Evolutionary conservation across 2,329 filamentous ascomycete genomes (phyloP).

Genomic region (Fusarium algeriense): DNA sequence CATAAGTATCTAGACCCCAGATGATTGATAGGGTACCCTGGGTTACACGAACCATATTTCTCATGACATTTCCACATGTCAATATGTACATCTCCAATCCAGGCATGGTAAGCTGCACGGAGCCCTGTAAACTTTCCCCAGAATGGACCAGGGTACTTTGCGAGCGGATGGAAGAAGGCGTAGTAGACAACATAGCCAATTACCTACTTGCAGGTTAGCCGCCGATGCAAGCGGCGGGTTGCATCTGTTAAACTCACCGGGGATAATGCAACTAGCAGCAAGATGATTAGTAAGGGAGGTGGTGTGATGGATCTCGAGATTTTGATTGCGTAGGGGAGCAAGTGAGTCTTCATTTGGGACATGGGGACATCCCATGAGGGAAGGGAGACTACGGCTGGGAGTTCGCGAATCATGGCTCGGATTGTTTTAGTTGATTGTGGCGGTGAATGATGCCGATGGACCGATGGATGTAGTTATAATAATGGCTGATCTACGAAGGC

Average conservation of each 20-base stretch:
- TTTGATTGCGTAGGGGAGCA: constrained; percentile 1
- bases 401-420: not conserved
- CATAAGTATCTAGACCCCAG: not conserved
- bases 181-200: constrained; percentile 11
- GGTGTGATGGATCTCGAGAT: not conserved
- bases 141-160: constrained; percentile 50
- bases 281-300: not conserved
- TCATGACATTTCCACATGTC: constrained; percentile 52
- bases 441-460: not conserved
- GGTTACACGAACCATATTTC: constrained; percentile 48
- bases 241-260: not conserved
- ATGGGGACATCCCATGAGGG: not conserved
- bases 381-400: not conserved
- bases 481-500: not conserved
- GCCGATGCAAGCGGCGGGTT: not conserved
- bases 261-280: not conserved
- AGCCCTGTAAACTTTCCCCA: constrained; percentile 50
- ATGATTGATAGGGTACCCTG: not conserved
- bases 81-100: constrained; percentile 52
- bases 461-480: not conserved
- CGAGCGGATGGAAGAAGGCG: constrained; percentile 40
- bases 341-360: not conserved
- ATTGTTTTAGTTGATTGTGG: not conserved
- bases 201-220: not conserved
- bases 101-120: constrained; percentile 51